Base-by-base conservation (phyloP, 176 grass and related monocot species). In the Eremochloa ophiuroides region DNA sequence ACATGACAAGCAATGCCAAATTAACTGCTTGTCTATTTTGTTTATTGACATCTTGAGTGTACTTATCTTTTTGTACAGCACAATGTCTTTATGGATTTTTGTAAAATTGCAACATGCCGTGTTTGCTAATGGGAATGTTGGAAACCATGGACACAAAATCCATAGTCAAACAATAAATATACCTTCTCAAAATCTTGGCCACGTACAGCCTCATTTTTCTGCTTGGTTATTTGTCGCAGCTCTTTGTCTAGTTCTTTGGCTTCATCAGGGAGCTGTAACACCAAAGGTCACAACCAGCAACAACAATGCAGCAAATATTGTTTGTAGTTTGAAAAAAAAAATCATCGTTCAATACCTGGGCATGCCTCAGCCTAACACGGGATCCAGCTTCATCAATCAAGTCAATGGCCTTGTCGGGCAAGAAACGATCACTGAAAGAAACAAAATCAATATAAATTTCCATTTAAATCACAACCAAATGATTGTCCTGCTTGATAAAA, bases 141-240 rank as follows among this genome's bases (percentile, higher is more conserved):
- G 59, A 62, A 62, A 0, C 59, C 59, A 13, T 29, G 26, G 5
- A 1, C 27, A 30, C 5, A 62, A 30, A 26, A 30, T 16, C 60
- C 25, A 29, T 29, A 62, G 26, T 62, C 60, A 62, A 62, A 78
- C 30, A 82, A 28, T n/a, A 27, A 27, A 61, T 9, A 70, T 83
- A 99, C 96, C 92, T 99, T 99, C 82, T 99, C 96, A 95, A 95
- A 99, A 88, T 99, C 96, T 90, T 99, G 96, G 75, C 91, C 60
- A 3, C 96, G 90, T 13, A 99, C 96, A 83, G 96, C 91, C 65
- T 99, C 96, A 15, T 93, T 93, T 84, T 99, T 99, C 79, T 99
- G 90, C 77, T 99, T 99, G 31, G 92, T 99, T 33, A 95, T 91
- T 82, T 93, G 90, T 39, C 96, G 87, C 58, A 99, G 84, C 80